phyloP scores from a whole-genome alignment of 2,329 filamentous ascomycete genomes.

The Acephala macrosclerotiorum region DNA sequence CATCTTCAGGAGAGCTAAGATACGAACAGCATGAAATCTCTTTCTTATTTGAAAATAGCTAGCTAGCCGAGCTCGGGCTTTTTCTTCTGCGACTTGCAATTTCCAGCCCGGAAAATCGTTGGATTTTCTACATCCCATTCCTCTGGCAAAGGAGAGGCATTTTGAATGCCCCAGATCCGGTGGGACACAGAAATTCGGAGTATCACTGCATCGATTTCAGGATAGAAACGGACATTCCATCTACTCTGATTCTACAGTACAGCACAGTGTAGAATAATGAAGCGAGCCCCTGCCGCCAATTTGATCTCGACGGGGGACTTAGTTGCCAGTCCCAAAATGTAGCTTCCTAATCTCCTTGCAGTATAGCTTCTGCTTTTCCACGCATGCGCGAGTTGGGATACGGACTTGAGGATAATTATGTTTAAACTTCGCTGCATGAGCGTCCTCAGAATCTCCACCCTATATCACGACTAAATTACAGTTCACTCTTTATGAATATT shows the following conservation, averaged over 20 bases:
- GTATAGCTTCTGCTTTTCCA: neutral
- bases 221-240: too few species aligned
- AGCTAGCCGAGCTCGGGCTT: neutral
- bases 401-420: neutral
- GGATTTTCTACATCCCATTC: too few species aligned
- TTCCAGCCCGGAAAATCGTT: too few species aligned
- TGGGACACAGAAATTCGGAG: too few species aligned
- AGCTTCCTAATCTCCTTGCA: neutral
- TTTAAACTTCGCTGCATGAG: neutral
- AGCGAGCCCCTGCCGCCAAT: too few species aligned
- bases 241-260: too few species aligned
- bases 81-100: neutral
- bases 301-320: neutral
- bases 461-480: neutral
- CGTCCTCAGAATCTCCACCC: neutral
- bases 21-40: too few species aligned
- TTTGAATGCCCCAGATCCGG: too few species aligned
- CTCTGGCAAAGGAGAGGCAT: too few species aligned
- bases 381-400: neutral
- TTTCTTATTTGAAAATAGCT: neutral
- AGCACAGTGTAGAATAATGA: too few species aligned
- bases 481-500: neutral
- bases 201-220: too few species aligned
- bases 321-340: neutral
- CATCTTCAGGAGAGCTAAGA: too few species aligned